These are phyloP conservation scores for Penicillium roqueforti DNA, from an alignment of 495 filamentous ascomycete species.

Conservation along the genomic window DNA sequence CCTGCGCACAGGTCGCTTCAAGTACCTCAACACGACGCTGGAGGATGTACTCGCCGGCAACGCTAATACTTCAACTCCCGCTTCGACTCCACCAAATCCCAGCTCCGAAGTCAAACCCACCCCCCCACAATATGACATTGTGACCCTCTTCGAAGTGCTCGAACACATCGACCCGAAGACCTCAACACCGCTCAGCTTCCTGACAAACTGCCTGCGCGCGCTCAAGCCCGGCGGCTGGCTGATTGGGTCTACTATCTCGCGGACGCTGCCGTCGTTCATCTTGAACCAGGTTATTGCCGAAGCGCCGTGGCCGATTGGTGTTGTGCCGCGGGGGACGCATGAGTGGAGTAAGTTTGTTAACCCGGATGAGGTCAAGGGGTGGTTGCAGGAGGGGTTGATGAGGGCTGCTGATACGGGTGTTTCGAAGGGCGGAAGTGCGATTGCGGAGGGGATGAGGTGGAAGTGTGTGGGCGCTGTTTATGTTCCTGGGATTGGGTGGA, in stretches of 20 bases:
- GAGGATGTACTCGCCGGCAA: constrained; percentile 53
- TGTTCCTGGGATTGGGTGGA: constrained; percentile 90
- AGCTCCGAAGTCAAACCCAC: not conserved
- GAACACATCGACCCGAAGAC: constrained; percentile 66
- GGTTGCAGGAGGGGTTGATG: constrained; percentile 48
- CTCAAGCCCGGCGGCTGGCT: constrained; percentile 92
- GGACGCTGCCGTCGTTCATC: constrained; percentile 80
- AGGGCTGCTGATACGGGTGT: constrained; percentile 35
- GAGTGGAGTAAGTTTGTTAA: constrained; percentile 96
- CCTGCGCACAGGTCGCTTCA: constrained; percentile 51
- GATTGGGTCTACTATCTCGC: constrained; percentile 81
- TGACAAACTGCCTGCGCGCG: constrained; percentile 61
- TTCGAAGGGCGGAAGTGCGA: constrained; percentile 49
- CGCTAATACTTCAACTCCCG: not conserved
- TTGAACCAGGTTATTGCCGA: constrained; percentile 92
- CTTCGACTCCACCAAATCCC: not conserved
- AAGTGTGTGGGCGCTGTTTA: constrained; percentile 66
- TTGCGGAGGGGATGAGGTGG: constrained; percentile 58
- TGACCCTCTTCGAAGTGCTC: constrained; percentile 89
- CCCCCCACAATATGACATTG: constrained; percentile 60
- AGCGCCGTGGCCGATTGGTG: constrained; percentile 66
- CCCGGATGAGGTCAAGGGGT: constrained; percentile 68
- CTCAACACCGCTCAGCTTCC: constrained; percentile 62
- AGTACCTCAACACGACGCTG: constrained; percentile 66
- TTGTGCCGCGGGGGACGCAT: constrained; percentile 90